Evolutionary conservation across 2,329 filamentous ascomycete species (phyloP), one percentile per base, ranked within the genome.

Genomic region (Diaporthe batatas): DNA sequence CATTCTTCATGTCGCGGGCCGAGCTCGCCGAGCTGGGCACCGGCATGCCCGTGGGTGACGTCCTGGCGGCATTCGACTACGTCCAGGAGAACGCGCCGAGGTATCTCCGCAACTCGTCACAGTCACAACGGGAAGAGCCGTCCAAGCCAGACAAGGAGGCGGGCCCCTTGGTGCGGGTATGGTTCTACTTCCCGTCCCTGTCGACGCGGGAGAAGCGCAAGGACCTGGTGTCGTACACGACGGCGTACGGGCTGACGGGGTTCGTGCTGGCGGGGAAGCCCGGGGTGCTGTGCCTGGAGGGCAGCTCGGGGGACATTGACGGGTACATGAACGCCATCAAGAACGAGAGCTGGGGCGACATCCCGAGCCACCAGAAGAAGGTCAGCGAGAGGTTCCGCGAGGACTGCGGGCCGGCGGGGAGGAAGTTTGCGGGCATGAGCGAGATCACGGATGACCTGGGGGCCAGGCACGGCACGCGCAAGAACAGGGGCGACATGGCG

Each of bases 171-270:
- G 84, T 88, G 3, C 82, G 89, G 11, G 89, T 88, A 0, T 91
- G 89, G 89, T 91, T 91, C 77, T 91, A 91, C 79, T 90, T 91
- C 74, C 89, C 89, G 0, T 90, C 88, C 1, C 86, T 91, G 70
- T 88, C 86, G 53, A 91, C 89, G 0, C 86, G 89, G 3, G 84
- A 85, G 58, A 91, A 91, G 76, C 83, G 89, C 59, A 84, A 88
- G 75, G 89, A 91, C 75, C 80, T 91, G 54, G 85, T 91, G 57
- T 84, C 83, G 70, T 80, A 88, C 71, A 88, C 88, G 0, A 86
- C 88, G 0, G 75, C 77, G 0, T 89, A 90, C 77, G 79, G 77
- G 2, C 83, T 91, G 0, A 90, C 89, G 0, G 89, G 89, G 0
- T 91, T 91, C 75, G 84, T 91, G 4, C 81, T 89, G 21, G 89